Evolutionary conservation across 495 filamentous ascomycete species (phyloP), one percentile per base, ranked within the genome.

Genomic region (Opeltia flavorubescens): DNA sequence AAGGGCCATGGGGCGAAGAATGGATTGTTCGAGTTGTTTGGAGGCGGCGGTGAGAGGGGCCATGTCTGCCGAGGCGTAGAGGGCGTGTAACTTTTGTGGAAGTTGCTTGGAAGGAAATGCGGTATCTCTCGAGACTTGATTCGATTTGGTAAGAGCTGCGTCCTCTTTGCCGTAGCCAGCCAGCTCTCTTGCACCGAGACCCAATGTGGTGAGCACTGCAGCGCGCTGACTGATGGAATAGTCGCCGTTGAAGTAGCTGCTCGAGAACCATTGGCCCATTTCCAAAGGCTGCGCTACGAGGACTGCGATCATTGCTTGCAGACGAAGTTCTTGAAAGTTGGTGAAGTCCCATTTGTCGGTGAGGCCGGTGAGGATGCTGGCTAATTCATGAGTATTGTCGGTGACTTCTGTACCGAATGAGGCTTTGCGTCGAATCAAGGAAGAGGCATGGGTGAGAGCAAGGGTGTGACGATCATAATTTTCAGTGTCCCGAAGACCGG

Each of bases 231-330:
- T 72, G 39, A 95, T 68, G 0, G 87, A 94, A 54, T 89, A 84
- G 52, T 96, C 93, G 8, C 88, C 93, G 31, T 83, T 81, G 58
- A 94, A 96, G 64, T 89, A 94, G 0, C 83, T 80, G 46, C 77
- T 79, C 1, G 83, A 74, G 47, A 94, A 85, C 81, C 86, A 89
- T 29, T 72, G 80, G 2, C 79, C 88, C 77, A 94, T 86, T 38
- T 71, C 72, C 17, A 76, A 59, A 0, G 93, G 87, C 52, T 83
- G 73, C 1, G 84, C 79, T 18, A 89, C 70, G 7, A 94, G 66
- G 28, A 94, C 56, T 0, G 88, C 85, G 24, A 95, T 80, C 74
- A 96, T 83, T 21, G 81, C 84, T 58, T 91, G 83, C 24, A 87
- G 68, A 13, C 82, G 76, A 50, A 85, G 64, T 50, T 88, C 76